Conservation (phyloP, 208 protist genomes). For the Crithidia expoeki region DNA sequence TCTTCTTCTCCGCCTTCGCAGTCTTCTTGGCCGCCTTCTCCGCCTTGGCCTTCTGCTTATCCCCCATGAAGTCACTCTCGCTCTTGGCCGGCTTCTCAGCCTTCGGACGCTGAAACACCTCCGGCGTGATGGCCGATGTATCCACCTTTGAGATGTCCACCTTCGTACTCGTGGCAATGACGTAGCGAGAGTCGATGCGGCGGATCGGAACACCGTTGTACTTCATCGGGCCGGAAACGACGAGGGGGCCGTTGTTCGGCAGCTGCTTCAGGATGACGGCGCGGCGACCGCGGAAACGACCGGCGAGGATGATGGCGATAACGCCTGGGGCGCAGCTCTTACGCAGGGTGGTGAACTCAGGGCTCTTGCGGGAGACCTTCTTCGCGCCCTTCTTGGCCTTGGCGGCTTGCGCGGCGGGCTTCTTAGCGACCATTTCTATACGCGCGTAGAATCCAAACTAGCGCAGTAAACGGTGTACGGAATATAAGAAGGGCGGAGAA, state of each 20-base stretch:
- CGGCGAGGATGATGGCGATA: slow-evolving; percentile 93
- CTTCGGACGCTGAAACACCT: slow-evolving; percentile 78
- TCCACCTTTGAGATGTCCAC: slow-evolving; percentile 93
- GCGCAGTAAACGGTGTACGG: not conserved
- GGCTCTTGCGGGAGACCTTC: slow-evolving; percentile 69
- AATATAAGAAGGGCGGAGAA: not conserved
- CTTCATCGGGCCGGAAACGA: slow-evolving; percentile 96
- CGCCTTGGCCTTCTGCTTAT: slow-evolving; percentile 79
- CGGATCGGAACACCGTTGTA: slow-evolving; percentile 98
- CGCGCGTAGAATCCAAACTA: slow-evolving; percentile 31
- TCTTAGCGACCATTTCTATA: slow-evolving; percentile 73
- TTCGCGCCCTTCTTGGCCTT: slow-evolving; percentile 43
- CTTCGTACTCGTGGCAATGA: slow-evolving; percentile 98
- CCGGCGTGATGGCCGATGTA: slow-evolving; percentile 69
- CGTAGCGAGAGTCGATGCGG: slow-evolving; percentile 97
- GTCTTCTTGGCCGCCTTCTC: slow-evolving; percentile 84
- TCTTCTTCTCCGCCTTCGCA: slow-evolving; percentile 62
- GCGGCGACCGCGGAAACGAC: slow-evolving; percentile 96
- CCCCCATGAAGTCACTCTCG: slow-evolving; percentile 88
- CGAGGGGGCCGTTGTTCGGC: slow-evolving; percentile 92
- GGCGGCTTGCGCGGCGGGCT: slow-evolving; percentile 32
- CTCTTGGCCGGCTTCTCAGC: slow-evolving; percentile 82
- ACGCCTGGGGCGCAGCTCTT: slow-evolving; percentile 64
- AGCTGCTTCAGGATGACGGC: slow-evolving; percentile 99
- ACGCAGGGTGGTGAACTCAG: slow-evolving; percentile 65